These are phyloP conservation scores for Gastrolobium bilobum DNA, from an alignment of 306 rosid species.

Conservation along the genomic window DNA sequence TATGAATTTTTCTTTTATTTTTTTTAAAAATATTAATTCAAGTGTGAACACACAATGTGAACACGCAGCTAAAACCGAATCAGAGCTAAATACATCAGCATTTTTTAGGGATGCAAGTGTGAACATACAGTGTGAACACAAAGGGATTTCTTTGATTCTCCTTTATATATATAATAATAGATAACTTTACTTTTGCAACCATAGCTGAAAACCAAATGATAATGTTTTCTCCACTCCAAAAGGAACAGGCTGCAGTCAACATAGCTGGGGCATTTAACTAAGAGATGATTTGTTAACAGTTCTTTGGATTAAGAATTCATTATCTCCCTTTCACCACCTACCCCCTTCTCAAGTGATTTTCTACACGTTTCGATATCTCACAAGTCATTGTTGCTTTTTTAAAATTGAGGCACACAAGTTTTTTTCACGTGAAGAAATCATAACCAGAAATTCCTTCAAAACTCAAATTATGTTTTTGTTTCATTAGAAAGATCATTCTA, in stretches of 20 bases:
- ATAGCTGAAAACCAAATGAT: conserved; percentile 10
- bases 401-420: neutral
- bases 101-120: no score
- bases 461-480: neutral
- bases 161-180: no score
- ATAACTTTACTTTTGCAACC: neutral
- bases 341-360: conserved; percentile 9
- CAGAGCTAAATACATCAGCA: no score
- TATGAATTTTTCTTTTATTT: no score
- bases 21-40: no score
- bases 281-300: conserved; percentile 20
- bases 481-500: neutral
- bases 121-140: no score
- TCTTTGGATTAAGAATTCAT: conserved; percentile 32
- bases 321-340: conserved; percentile 25
- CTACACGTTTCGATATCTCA: conserved; percentile 20
- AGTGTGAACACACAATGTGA: no score
- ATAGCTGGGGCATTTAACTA: conserved; percentile 50
- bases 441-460: conserved; percentile 21
- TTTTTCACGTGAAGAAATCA: conserved; percentile 27
- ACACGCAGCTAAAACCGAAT: no score
- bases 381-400: neutral
- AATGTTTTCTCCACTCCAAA: conserved; percentile 49
- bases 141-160: no score
- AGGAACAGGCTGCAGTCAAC: conserved; percentile 37